These are phyloP conservation scores for Neoboletus subvelutipes DNA, from an alignment of 768 basidiomycete genomes.

Conservation along the genomic window DNA sequence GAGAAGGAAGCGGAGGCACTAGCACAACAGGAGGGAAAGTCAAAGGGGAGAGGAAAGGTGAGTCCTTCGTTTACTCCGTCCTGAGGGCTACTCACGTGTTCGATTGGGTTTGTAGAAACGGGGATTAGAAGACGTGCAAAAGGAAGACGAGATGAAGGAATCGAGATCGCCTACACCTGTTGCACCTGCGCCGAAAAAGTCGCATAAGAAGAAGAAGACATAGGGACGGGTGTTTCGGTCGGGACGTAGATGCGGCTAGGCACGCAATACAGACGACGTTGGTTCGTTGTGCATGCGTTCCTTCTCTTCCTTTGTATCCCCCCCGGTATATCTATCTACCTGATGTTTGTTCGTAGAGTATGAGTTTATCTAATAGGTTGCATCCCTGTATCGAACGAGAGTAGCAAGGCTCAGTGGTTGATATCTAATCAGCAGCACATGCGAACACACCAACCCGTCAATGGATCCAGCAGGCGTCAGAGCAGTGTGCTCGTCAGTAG, in stretches of 20 bases:
- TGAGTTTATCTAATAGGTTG: background rate
- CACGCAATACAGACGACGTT: background rate
- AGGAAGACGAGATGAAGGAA: slow-evolving; percentile 45
- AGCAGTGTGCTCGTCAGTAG: background rate
- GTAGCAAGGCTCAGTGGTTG: no score
- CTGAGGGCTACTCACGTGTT: background rate
- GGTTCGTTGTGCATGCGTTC: background rate
- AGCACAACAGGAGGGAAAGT: slow-evolving; percentile 64
- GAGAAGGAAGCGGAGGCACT: slow-evolving; percentile 81
- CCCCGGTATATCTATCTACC: background rate
- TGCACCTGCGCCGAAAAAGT: slow-evolving; percentile 52
- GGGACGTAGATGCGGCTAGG: background rate
- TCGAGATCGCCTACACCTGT: slow-evolving; percentile 65
- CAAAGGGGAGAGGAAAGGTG: slow-evolving; percentile 70
- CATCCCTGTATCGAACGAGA: background rate
- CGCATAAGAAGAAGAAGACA: slow-evolving; percentile 70
- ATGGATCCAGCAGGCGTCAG: no score
- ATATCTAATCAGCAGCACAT: no score
- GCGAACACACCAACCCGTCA: no score
- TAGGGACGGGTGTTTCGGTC: slow-evolving; percentile 26
- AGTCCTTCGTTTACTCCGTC: slow-evolving; percentile 11
- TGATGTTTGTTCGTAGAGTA: background rate
- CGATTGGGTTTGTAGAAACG: slow-evolving; percentile 51
- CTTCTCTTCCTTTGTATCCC: background rate
- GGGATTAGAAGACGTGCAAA: slow-evolving; percentile 64